Evolutionary conservation across 2,329 filamentous ascomycete genomes (phyloP).

Genomic region (Aspergillus novoparasiticus): DNA sequence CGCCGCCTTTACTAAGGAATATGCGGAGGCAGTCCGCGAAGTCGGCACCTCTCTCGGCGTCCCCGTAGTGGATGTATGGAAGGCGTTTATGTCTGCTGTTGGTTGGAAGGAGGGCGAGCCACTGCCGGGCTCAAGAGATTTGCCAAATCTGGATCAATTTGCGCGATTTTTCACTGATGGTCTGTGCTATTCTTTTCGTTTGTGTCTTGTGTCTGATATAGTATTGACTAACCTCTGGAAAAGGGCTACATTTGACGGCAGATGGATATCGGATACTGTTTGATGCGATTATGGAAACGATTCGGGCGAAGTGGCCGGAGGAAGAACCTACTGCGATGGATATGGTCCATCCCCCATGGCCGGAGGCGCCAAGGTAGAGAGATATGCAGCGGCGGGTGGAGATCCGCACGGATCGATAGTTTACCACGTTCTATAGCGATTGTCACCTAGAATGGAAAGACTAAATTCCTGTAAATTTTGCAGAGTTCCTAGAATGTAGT

Average conservation of each 20-base stretch:
- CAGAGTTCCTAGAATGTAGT: not conserved
- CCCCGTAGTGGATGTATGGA: constrained; percentile 77
- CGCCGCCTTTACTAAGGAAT: constrained; percentile 64
- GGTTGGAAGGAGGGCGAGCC: constrained; percentile 55
- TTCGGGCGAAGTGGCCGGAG: constrained; percentile 57
- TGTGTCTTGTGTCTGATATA: not conserved
- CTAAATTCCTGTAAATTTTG: not conserved
- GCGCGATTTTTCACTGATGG: constrained; percentile 59
- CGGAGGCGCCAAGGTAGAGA: constrained; percentile 42
- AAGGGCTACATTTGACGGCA: constrained; percentile 61
- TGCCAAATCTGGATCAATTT: constrained; percentile 60
- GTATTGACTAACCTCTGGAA: not conserved
- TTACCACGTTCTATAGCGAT: not conserved
- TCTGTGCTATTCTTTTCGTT: constrained; percentile 34
- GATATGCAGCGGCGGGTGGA: not conserved
- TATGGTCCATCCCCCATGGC: constrained; percentile 58
- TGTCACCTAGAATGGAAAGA: not conserved
- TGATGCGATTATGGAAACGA: constrained; percentile 54
- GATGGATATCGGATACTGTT: constrained; percentile 60
- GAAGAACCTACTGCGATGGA: constrained; percentile 55
- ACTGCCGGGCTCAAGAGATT: constrained; percentile 59
- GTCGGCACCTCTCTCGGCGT: constrained; percentile 60
- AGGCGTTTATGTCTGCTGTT: constrained; percentile 69
- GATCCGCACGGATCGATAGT: not conserved
- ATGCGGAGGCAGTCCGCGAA: constrained; percentile 65